A percentile compares a stretch with the other conserved stretches of the same genome.
These are phyloP conservation scores for Pelargonium australe DNA, from an alignment of 441 rosid species.

Conservation along the genomic window DNA sequence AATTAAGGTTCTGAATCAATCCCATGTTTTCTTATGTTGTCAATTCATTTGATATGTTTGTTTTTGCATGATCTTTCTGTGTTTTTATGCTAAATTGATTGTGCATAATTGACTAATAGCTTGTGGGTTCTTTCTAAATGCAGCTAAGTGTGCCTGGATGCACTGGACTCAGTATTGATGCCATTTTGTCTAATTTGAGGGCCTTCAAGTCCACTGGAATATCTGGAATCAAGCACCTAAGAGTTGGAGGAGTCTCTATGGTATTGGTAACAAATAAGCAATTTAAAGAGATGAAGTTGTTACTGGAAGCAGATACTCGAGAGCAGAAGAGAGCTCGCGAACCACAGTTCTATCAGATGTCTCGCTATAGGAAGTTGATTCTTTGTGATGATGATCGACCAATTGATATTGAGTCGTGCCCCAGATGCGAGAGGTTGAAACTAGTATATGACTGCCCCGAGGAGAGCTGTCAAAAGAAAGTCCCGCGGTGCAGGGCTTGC, in stretches of 20 bases:
- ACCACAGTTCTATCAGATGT: conserved; percentile 63
- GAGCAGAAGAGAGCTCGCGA: conserved; percentile 30
- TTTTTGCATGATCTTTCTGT: background rate
- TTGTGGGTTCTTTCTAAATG: conserved; percentile 15
- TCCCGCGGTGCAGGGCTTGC: conserved; percentile 70
- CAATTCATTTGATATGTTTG: background rate
- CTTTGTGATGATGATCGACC: conserved; percentile 28
- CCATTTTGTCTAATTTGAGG: conserved; percentile 55
- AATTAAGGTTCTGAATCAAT: background rate
- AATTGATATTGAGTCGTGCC: conserved; percentile 90
- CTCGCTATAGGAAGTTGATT: conserved; percentile 43
- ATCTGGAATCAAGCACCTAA: conserved; percentile 55
- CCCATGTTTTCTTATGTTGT: background rate
- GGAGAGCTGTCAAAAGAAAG: conserved; percentile 57
- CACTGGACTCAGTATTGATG: conserved; percentile 62
- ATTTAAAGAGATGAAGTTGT: conserved; percentile 51
- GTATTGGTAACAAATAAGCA: conserved; percentile 60
- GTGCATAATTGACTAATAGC: too few species aligned
- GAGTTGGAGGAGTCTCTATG: conserved; percentile 61
- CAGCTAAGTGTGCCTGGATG: conserved; percentile 92
- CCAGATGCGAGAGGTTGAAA: conserved; percentile 63
- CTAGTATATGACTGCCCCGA: conserved; percentile 88
- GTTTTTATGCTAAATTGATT: too few species aligned
- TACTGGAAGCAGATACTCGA: conserved; percentile 40
- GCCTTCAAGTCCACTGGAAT: conserved; percentile 43